Conservation (phyloP, 768 basidiomycete species). For the Chalciporus piperatus region DNA sequence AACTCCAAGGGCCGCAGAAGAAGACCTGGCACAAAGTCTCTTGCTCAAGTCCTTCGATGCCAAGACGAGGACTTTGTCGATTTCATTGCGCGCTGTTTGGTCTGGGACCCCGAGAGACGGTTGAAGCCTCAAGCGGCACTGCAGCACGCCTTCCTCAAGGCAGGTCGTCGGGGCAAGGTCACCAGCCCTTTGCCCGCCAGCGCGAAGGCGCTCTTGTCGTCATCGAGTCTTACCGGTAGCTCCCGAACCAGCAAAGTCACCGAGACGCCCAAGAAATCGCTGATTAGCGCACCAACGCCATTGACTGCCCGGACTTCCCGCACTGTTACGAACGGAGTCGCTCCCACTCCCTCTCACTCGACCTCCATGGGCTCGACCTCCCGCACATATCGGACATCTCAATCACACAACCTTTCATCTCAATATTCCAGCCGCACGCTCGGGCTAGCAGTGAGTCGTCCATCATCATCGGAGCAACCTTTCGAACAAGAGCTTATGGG, state of each 20-base stretch:
- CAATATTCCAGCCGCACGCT: constrained; percentile 75
- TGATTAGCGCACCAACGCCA: constrained; percentile 87
- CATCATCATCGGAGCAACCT: constrained; percentile 33
- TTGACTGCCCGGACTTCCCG: constrained; percentile 75
- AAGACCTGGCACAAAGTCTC: constrained; percentile 86
- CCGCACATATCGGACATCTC: constrained; percentile 65
- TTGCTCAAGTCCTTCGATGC: constrained; percentile 84
- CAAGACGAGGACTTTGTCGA: constrained; percentile 96
- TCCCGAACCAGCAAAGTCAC: constrained; percentile 54
- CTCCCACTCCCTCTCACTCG: constrained; percentile 59
- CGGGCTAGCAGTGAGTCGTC: constrained; percentile 62
- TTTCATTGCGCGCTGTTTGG: constrained; percentile 94
- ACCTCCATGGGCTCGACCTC: constrained; percentile 59
- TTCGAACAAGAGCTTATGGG: constrained; percentile 37
- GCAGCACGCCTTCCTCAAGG: constrained; percentile 85
- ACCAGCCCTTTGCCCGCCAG: constrained; percentile 42
- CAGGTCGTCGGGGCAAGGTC: constrained; percentile 55
- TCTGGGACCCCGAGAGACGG: constrained; percentile 96
- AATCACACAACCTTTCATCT: constrained; percentile 66
- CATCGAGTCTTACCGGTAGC: constrained; percentile 50
- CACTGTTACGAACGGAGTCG: constrained; percentile 45
- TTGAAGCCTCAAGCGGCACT: constrained; percentile 92
- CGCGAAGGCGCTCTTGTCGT: constrained; percentile 55
- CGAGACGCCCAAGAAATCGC: constrained; percentile 83
- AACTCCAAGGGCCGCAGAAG: constrained; percentile 96